A percentile compares a stretch with the other conserved stretches of the same genome.
Conservation (phyloP, 352 stramenopile genomes). For the Phytophthora tubulina region DNA sequence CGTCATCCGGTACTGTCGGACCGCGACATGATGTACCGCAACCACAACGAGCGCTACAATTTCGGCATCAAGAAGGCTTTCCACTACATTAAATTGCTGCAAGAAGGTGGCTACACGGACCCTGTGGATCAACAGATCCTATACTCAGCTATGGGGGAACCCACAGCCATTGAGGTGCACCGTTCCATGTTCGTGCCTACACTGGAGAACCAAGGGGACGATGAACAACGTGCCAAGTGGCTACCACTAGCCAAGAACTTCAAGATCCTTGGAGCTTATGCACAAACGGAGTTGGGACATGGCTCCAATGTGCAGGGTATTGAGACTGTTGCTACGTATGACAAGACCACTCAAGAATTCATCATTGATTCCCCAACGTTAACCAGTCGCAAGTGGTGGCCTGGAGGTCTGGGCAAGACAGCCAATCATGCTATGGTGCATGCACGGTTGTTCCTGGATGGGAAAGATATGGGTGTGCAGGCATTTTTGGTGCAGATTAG, state of each 20-base stretch:
- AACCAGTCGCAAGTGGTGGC: slow-evolving; percentile 96
- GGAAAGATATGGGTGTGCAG: slow-evolving; percentile 32
- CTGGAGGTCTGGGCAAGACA: slow-evolving; percentile 39
- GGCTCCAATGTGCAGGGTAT: slow-evolving; percentile 81
- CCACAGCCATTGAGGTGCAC: slow-evolving; percentile 61
- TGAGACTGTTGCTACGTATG: slow-evolving; percentile 92
- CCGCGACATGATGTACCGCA: slow-evolving; percentile 56
- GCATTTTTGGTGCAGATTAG: slow-evolving; percentile 35
- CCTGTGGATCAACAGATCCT: slow-evolving; percentile 46
- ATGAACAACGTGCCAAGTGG: slow-evolving; percentile 72
- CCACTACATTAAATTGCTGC: slow-evolving; percentile 51
- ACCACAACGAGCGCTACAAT: slow-evolving; percentile 49
- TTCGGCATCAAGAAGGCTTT: slow-evolving; percentile 48
- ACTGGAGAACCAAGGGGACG: slow-evolving; percentile 71
- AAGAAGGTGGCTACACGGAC: slow-evolving; percentile 44
- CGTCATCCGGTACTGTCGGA: slow-evolving; percentile 56
- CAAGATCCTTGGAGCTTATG: slow-evolving; percentile 92
- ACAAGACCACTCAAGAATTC: slow-evolving; percentile 90
- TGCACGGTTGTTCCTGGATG: slow-evolving; percentile 24
- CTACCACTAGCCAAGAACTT: slow-evolving; percentile 66
- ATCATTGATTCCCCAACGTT: slow-evolving; percentile 95
- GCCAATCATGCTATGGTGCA: slow-evolving; percentile 30
- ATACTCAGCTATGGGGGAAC: slow-evolving; percentile 59
- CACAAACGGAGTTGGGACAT: slow-evolving; percentile 97
- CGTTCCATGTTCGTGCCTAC: slow-evolving; percentile 48